Evolutionary conservation across 345 rosid species (phyloP), one percentile per base, ranked within the genome.

Genomic region (Noccaea caerulescens): DNA sequence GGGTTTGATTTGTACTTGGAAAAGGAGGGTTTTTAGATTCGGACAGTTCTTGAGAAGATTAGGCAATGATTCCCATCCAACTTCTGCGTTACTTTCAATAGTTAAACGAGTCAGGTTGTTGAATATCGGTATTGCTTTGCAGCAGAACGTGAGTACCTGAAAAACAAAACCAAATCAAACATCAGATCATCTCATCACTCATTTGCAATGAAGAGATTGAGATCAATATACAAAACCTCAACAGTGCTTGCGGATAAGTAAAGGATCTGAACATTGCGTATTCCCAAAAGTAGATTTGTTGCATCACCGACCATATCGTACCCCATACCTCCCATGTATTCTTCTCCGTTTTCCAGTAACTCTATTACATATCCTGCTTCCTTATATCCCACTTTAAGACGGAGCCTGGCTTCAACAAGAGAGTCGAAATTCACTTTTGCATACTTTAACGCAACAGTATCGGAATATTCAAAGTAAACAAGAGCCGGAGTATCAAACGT

Each of bases 401-500:
- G 30, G 30, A 27, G 30, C 2, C 30, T 27, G 30, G 30, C 30
- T 27, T 27, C 30, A 27, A 27, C 30, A 27, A 27, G 30, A 27
- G 30, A 27, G 4, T 27, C 30, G 2, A 60, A 71, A 0, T 60
- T 71, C 7, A 71, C 60, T 6, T 71, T 71, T 5, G 67, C 68
- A 41, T 71, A 71, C 60, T 60, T 37, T 20, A 10, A 7, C 10
- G 60, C 52, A 16, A 71, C 7, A 18, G 11, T 6, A n/a, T 71
- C 75, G 39, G 67, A 27, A 36, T 71, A 71, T 3, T 60, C 60
- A 7, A 60, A 13, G 60, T 50, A 71, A 8, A 38, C 52, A 50
- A 60, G 52, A 7, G 30, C 50, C 1, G 75, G 68, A 18, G 75
- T 50, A 71, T 49, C 52, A 71, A 71, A 60, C 0, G 68, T 50